Conservation (phyloP, 2,329 filamentous ascomycete species). For the Fusarium algeriense region DNA sequence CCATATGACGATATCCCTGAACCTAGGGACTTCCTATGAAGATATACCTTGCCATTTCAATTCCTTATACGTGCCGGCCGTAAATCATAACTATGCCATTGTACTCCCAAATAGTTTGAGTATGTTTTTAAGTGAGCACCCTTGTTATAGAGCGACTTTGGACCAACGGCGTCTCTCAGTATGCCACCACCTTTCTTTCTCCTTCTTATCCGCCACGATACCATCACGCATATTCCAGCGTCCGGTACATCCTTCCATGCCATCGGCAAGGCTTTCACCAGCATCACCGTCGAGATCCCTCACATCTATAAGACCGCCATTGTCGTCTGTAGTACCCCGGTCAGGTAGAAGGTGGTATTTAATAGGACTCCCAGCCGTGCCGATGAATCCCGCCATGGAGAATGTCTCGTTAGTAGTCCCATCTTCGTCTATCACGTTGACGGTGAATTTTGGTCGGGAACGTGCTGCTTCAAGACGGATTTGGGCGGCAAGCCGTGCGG, state of each 20-base stretch:
- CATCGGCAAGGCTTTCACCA: conserved; percentile 58
- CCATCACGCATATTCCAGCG: conserved; percentile 60
- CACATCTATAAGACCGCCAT: conserved; percentile 67
- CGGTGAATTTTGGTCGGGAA: conserved; percentile 65
- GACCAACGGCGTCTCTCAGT: conserved; percentile 62
- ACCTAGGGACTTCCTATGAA: conserved; percentile 1
- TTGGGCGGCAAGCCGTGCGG: conserved; percentile 74
- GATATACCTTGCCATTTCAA: conserved; percentile 1
- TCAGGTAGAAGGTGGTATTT: conserved; percentile 72
- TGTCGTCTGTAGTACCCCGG: conserved; percentile 65
- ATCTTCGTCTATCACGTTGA: conserved; percentile 68
- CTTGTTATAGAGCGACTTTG: conserved; percentile 42
- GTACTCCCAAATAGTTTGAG: background rate
- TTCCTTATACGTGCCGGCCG: conserved; percentile 21
- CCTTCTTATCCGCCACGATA: conserved; percentile 58
- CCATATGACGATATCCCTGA: conserved; percentile 8
- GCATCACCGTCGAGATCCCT: conserved; percentile 62
- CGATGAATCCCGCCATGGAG: conserved; percentile 71
- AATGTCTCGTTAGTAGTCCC: conserved; percentile 65
- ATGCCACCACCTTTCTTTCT: conserved; percentile 65
- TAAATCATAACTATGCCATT: conserved; percentile 33
- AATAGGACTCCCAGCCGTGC: conserved; percentile 69
- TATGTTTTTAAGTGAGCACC: background rate
- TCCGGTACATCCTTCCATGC: conserved; percentile 59
- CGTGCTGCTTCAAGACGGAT: conserved; percentile 71